phyloP scores from a whole-genome alignment of 352 stramenopile species.

The Globisporangium parvum region DNA sequence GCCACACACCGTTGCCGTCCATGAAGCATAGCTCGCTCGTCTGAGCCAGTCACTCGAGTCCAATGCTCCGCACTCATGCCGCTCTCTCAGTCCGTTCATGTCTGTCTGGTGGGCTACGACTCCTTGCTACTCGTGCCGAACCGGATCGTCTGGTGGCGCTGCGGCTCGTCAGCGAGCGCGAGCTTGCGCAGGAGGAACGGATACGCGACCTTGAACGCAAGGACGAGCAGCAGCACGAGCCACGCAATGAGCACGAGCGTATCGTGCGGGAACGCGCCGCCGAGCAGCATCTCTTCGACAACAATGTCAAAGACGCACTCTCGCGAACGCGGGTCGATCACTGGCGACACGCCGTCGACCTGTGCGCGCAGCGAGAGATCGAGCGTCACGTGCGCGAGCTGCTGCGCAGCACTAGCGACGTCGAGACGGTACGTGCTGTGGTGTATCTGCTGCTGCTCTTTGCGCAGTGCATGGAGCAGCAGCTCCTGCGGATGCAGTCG shows the following conservation, averaged over 20 bases:
- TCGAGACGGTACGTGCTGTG: conserved; percentile 21
- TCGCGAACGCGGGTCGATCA: conserved; percentile 24
- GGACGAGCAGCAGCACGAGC: conserved; percentile 34
- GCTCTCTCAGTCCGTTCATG: no score
- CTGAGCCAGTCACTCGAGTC: no score
- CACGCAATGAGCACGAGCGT: conserved; percentile 54
- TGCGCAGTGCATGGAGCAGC: conserved; percentile 19
- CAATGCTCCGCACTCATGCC: no score
- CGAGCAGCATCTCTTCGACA: conserved; percentile 60
- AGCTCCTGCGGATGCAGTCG: conserved; percentile 40
- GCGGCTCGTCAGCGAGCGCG: conserved; percentile 21
- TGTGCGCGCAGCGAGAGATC: conserved; percentile 40
- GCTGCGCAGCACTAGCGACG: conserved; percentile 5
- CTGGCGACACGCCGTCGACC: conserved; percentile 44
- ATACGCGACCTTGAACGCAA: conserved; percentile 27
- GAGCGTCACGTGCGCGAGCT: conserved; percentile 14
- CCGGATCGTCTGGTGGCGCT: not conserved
- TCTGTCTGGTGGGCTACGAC: no score
- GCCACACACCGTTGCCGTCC: no score
- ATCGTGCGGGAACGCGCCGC: conserved; percentile 38
- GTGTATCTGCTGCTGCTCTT: conserved; percentile 13
- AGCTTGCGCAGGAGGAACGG: conserved; percentile 56
- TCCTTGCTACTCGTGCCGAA: conserved; percentile 13
- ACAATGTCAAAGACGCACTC: conserved; percentile 70
- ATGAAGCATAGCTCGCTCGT: no score